phyloP scores from a whole-genome alignment of 148 eudicot species.

The Diospyros lotus region DNA sequence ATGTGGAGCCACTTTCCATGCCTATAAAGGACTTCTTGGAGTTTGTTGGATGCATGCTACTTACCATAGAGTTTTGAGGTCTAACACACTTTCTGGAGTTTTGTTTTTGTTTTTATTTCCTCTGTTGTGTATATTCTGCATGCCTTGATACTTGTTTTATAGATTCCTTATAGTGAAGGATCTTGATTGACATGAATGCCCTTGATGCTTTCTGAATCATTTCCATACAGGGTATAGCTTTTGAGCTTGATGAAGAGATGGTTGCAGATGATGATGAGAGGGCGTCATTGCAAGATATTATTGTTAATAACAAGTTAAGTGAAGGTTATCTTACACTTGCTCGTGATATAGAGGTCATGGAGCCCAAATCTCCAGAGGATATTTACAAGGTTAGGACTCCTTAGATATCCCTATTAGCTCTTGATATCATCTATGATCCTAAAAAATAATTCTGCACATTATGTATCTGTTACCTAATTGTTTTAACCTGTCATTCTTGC shows the following conservation, averaged over 20 bases:
- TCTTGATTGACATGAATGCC: too few species aligned
- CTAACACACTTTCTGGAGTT: too few species aligned
- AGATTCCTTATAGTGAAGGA: too few species aligned
- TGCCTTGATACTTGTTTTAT: neutral
- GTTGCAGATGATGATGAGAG: slow-evolving; percentile 64
- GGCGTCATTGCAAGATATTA: slow-evolving; percentile 72
- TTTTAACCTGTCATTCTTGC: slow-evolving; percentile 7
- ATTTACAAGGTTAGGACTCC: slow-evolving; percentile 67
- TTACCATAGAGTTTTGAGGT: too few species aligned
- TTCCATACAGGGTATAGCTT: slow-evolving; percentile 58
- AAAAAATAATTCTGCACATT: neutral
- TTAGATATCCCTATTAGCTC: neutral
- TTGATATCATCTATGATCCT: neutral
- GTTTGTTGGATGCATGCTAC: too few species aligned
- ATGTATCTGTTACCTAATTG: neutral
- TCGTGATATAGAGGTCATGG: slow-evolving; percentile 99
- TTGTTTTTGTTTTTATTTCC: too few species aligned
- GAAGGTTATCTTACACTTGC: slow-evolving; percentile 98
- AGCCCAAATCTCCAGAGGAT: slow-evolving; percentile 93
- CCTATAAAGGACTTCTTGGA: neutral
- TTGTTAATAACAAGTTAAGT: slow-evolving; percentile 67
- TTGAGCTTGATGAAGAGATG: slow-evolving; percentile 77
- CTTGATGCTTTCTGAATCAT: neutral
- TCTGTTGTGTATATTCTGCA: too few species aligned
- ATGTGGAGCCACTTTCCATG: neutral